Conservation (phyloP, 2,329 filamentous ascomycete species). For the Fusarium sp. region DNA sequence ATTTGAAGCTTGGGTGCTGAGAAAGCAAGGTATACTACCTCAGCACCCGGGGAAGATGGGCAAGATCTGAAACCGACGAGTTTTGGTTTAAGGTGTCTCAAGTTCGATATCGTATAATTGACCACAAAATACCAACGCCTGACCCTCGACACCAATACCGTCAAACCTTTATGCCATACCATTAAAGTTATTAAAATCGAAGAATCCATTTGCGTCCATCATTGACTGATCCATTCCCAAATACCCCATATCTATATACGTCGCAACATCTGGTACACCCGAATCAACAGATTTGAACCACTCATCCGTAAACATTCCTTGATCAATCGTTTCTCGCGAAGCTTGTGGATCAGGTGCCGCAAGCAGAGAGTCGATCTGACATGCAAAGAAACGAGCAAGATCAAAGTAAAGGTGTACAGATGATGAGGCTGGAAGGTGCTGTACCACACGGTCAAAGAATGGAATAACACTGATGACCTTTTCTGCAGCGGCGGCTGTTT, state of each 20-base stretch:
- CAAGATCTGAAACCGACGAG: too few relatives aligned
- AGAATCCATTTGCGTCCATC: neutral
- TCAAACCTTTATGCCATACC: neutral
- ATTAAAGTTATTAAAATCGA: neutral
- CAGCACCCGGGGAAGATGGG: too few relatives aligned
- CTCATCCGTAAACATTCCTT: conserved; percentile 12
- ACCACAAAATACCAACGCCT: too few relatives aligned
- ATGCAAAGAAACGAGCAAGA: conserved; percentile 19
- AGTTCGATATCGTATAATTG: too few relatives aligned
- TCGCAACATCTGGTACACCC: neutral
- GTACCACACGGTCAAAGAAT: conserved; percentile 1
- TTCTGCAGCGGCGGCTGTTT: neutral
- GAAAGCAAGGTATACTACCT: neutral
- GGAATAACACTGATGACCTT: conserved; percentile 4
- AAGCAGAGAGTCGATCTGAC: conserved; percentile 4
- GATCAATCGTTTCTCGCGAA: neutral
- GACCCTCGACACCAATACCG: too few relatives aligned
- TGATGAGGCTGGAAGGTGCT: neutral
- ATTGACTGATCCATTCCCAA: conserved; percentile 8
- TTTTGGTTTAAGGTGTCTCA: too few relatives aligned
- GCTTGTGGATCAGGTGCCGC: neutral
- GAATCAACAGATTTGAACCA: conserved; percentile 16
- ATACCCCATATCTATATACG: conserved; percentile 10
- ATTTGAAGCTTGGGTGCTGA: neutral
- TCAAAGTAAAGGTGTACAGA: conserved; percentile 6